These are phyloP conservation scores for Leccinum subgranulosum DNA, from an alignment of 768 basidiomycete genomes.

Conservation along the genomic window DNA sequence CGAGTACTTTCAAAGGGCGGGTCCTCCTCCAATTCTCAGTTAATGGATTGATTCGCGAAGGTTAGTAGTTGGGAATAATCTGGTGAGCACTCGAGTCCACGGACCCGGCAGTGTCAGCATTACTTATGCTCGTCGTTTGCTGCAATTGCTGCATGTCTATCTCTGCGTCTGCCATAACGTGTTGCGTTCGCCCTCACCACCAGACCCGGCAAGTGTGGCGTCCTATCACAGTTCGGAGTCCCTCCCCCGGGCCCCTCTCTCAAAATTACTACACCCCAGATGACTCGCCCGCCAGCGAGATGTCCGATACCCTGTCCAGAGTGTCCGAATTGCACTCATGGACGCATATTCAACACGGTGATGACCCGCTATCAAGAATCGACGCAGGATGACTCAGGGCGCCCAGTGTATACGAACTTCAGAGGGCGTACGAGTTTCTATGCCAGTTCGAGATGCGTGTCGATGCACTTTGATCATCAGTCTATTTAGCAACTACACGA, in stretches of 20 bases:
- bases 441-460: too few relatives aligned
- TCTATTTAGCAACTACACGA: too few relatives aligned
- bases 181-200: background rate
- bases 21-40: background rate
- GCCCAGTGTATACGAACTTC: too few relatives aligned
- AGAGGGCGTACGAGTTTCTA: too few relatives aligned
- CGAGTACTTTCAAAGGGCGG: too few relatives aligned
- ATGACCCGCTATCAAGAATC: too few relatives aligned
- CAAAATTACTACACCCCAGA: background rate
- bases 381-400: too few relatives aligned
- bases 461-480: too few relatives aligned
- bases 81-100: too few relatives aligned
- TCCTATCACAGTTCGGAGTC: conserved; percentile 3
- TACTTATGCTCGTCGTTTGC: background rate
- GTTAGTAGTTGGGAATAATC: background rate
- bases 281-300: conserved; percentile 7
- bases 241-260: conserved; percentile 7
- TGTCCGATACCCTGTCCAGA: conserved; percentile 14
- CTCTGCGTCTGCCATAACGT: background rate
- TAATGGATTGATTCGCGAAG: background rate
- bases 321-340: background rate
- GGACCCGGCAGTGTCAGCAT: background rate
- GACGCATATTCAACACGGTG: too few relatives aligned
- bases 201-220: conserved; percentile 6
- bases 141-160: background rate